These are phyloP conservation scores for Ogataea sp. DNA, from an alignment of 805 yeast species.

Conservation along the genomic window DNA sequence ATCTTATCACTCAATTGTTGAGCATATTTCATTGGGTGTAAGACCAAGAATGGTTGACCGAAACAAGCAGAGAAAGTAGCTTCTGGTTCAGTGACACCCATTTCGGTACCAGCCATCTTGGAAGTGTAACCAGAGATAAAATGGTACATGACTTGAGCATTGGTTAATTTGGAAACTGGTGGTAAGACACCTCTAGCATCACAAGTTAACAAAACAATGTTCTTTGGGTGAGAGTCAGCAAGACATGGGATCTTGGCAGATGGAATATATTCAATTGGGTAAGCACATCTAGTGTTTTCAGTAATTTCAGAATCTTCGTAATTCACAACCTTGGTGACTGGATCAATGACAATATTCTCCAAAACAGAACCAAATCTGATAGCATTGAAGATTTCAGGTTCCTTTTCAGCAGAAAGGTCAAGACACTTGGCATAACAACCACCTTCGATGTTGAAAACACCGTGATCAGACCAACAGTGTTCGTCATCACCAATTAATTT, in stretches of 20 bases:
- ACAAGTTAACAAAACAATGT: conserved; percentile 88
- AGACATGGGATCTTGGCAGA: conserved; percentile 93
- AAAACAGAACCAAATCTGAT: conserved; percentile 90
- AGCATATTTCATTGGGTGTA: conserved; percentile 98
- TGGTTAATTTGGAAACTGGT: conserved; percentile 88
- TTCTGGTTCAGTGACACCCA: conserved; percentile 96
- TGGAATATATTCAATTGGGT: conserved; percentile 95
- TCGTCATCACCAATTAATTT: conserved; percentile 96
- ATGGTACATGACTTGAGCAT: conserved; percentile 98
- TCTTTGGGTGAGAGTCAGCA: conserved; percentile 85
- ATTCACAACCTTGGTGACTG: conserved; percentile 72
- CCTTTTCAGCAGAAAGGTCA: conserved; percentile 82
- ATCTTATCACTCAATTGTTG: conserved; percentile 93
- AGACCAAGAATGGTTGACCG: conserved; percentile 97
- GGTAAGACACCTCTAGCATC: conserved; percentile 98
- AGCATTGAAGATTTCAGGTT: conserved; percentile 95
- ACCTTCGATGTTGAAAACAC: conserved; percentile 98
- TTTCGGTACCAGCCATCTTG: conserved; percentile 99
- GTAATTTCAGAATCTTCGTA: conserved; percentile 76
- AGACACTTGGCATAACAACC: conserved; percentile 99
- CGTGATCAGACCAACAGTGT: conserved; percentile 98
- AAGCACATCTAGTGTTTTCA: conserved; percentile 97
- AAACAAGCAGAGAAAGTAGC: conserved; percentile 98
- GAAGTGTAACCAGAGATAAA: conserved; percentile 98
- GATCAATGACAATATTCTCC: conserved; percentile 88